phyloP scores from a whole-genome alignment of 306 rosid species.

The Biancaea sappan region DNA sequence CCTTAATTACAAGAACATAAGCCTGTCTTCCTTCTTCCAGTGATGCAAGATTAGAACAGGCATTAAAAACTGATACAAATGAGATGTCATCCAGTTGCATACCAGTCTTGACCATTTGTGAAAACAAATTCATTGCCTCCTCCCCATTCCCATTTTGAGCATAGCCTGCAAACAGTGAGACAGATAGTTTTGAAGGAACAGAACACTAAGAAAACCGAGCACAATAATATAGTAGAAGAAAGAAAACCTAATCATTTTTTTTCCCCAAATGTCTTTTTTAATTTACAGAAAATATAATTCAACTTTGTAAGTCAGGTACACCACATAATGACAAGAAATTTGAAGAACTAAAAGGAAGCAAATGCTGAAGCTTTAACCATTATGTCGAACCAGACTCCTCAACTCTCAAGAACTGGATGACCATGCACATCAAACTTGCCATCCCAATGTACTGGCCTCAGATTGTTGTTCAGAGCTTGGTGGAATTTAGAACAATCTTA shows the following conservation, averaged over 20 bases:
- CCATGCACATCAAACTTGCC: background rate
- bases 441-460: background rate
- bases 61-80: slow-evolving; percentile 21
- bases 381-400: background rate
- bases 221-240: background rate
- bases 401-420: background rate
- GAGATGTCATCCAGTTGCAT: slow-evolving; percentile 19
- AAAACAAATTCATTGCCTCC: slow-evolving; percentile 20
- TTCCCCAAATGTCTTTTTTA: background rate
- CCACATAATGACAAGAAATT: background rate
- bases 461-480: background rate
- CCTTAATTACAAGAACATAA: background rate
- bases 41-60: slow-evolving; percentile 13
- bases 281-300: background rate
- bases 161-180: slow-evolving; percentile 11
- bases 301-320: background rate
- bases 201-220: background rate
- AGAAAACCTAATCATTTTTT: background rate
- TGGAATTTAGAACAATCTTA: background rate
- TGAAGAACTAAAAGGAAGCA: background rate
- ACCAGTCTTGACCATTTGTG: slow-evolving; percentile 11
- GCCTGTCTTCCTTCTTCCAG: slow-evolving; percentile 16
- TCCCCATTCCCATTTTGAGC: slow-evolving; percentile 12
- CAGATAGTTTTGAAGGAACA: background rate
- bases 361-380: background rate